Base-by-base conservation (phyloP, 768 basidiomycete species). In the Mycena latifolia region DNA sequence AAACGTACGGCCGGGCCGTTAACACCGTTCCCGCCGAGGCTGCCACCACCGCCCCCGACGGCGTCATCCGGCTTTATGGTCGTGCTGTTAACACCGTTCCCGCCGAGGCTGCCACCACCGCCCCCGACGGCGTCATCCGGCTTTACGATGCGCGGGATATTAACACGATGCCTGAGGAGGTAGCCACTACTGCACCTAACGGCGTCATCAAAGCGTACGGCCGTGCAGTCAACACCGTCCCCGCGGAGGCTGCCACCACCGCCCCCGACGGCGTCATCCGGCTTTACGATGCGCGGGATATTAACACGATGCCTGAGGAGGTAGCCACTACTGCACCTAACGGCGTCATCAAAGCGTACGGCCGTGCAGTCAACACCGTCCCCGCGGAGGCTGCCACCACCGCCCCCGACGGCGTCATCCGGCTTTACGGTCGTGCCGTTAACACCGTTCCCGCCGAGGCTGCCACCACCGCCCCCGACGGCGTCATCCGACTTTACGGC, bases 91-190 rank as follows among this genome's bases (percentile, higher is more conserved):
- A 77, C 35, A 75, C 25, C 20, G 22, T 67, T 2, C 55, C 58
- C 8, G 66, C 25, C 7, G 73, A 78, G 59, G 29, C 63, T 3
- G 63, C 78, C 10, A 69, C 71, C 41, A 74, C 72, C 46, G 73
- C 79, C 0, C 72, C 71, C 4, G 56, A 61, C 25, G 70, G 70
- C 20, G 52, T 53, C 2, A 66, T 71, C 48, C 45, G 55, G 28
- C 22, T 15, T 66, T 10, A 73, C 78, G 64, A 71, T 45, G 77
- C 75, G 48, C 79, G 79, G 43, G 53, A 52, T 14, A 47, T 59
- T 1, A 74, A 78, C 43, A 73, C 18, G 28, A 25, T 58, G 3
- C 55, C 63, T 3, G 66, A 53, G 9, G 73, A 78, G 61, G 41
- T 63, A 1, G 57, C 78, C 4, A 70, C 72, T 27, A 74, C 73